Evolutionary conservation across 441 rosid species (phyloP), one percentile per base, ranked within the genome.

Genomic region (Euphorbia celastroides): DNA sequence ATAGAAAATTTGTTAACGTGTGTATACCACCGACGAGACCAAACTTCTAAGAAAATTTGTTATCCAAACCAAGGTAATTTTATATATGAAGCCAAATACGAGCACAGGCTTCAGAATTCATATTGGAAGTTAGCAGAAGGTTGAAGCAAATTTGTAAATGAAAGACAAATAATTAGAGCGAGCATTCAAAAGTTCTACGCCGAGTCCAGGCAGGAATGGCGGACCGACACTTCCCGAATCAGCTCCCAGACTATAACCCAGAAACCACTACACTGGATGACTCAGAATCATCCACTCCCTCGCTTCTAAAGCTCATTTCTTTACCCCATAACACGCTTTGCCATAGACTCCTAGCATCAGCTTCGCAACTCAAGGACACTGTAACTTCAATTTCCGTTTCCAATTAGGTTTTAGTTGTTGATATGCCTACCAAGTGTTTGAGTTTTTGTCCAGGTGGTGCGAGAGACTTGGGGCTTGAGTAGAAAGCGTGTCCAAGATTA

Each of bases 141-240:
- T n/a, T n/a, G n/a, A n/a, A n/a, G n/a, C n/a, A n/a, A n/a, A n/a
- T n/a, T n/a, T n/a, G n/a, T n/a, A n/a, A n/a, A n/a, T n/a, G n/a
- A n/a, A n/a, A n/a, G n/a, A n/a, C n/a, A n/a, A n/a, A n/a, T n/a
- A n/a, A n/a, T n/a, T n/a, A n/a, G n/a, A n/a, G n/a, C n/a, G 3
- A 38, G 44, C 44, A 38, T 38, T 38, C 44, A 38, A 1, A 38
- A 34, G 44, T 38, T 10, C 12, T 38, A 38, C 19, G 50, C 50
- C 50, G 50, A 44, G 5, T 14, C n/a, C n/a, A n/a, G n/a, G 14
- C 2, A 17, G 44, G 48, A 42, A 86, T 86, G 87, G 79, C 72
- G 3, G 92, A 86, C 62, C 92, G 89, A 38, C 78, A 62, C 75
- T 84, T 84, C 72, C 80, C 77, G 13, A 86, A 84, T 64, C 75